Evolutionary conservation across 192 early-diverging fungal genomes (phyloP).

Genomic region (Phlyctochytrium arcticum): DNA sequence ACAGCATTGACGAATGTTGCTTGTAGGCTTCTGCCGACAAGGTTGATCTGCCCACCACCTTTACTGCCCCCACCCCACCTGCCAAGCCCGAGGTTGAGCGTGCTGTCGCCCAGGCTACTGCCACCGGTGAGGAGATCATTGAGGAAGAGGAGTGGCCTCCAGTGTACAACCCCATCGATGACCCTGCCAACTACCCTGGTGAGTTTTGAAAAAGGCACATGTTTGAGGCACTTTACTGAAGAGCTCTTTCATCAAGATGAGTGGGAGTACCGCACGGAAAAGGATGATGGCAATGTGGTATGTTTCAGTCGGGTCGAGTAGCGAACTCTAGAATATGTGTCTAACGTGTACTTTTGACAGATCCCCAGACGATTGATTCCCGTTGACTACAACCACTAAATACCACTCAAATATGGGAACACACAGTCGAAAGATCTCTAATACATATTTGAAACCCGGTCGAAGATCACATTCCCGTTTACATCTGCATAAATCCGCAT

Average conservation of each 20-base stretch:
- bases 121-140: constrained; percentile 26
- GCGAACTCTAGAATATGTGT: background rate
- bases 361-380: constrained; percentile 19
- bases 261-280: constrained; percentile 38
- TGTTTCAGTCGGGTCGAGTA: background rate
- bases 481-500: too few species aligned
- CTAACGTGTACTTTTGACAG: constrained; percentile 1
- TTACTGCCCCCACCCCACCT: constrained; percentile 39
- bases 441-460: too few species aligned
- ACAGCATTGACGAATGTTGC: background rate
- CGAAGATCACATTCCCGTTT: too few species aligned
- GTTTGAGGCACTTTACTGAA: background rate
- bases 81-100: constrained; percentile 41
- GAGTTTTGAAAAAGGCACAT: background rate
- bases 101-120: constrained; percentile 1
- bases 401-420: background rate
- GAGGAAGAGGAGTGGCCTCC: constrained; percentile 49
- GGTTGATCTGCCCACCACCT: constrained; percentile 35
- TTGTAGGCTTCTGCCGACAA: constrained; percentile 2
- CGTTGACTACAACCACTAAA: constrained; percentile 30
- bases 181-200: constrained; percentile 48
- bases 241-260: constrained; percentile 20
- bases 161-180: constrained; percentile 46
- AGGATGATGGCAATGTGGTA: constrained; percentile 37
- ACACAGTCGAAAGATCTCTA: too few species aligned